Percentiles rank a stretch among this genome's conserved stretches.
These are phyloP conservation scores for Hemileccinum impolitum DNA, from an alignment of 768 basidiomycete species.

Conservation along the genomic window DNA sequence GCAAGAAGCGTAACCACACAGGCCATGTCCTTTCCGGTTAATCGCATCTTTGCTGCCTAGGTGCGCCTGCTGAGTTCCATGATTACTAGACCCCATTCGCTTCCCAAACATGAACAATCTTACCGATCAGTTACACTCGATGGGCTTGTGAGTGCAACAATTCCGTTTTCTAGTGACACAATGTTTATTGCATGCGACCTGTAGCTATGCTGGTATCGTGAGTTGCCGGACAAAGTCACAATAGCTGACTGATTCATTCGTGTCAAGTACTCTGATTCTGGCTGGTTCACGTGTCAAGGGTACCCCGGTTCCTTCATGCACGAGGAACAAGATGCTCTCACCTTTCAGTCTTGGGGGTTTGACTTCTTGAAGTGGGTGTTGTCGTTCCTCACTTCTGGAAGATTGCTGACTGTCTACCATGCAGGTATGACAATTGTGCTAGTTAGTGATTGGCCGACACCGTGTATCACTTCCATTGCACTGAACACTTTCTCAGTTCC, in stretches of 20 bases:
- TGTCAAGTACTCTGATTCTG: constrained; percentile 59
- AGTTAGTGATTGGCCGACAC: constrained; percentile 29
- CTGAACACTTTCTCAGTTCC: constrained; percentile 38
- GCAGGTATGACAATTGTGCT: constrained; percentile 59
- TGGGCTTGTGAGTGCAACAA: constrained; percentile 48
- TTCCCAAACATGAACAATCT: constrained; percentile 58
- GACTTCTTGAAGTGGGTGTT: constrained; percentile 55
- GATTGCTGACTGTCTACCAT: not conserved
- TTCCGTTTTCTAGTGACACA: not conserved
- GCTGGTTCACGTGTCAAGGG: constrained; percentile 60
- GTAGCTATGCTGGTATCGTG: constrained; percentile 60
- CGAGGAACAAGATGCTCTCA: constrained; percentile 55
- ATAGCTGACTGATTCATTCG: not conserved
- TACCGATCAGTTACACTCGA: constrained; percentile 48
- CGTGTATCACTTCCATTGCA: not conserved
- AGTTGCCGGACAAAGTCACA: constrained; percentile 13
- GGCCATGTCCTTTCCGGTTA: constrained; percentile 56
- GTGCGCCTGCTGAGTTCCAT: not conserved
- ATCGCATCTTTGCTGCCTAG: constrained; percentile 7
- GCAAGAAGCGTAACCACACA: constrained; percentile 45
- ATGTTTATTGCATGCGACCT: constrained; percentile 2
- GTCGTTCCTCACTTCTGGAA: not conserved
- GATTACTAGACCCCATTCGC: constrained; percentile 40
- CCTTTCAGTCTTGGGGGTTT: constrained; percentile 62
- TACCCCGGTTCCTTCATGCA: constrained; percentile 63